Base-by-base conservation (phyloP, 495 filamentous ascomycete species). In the Copromyces sp. region DNA sequence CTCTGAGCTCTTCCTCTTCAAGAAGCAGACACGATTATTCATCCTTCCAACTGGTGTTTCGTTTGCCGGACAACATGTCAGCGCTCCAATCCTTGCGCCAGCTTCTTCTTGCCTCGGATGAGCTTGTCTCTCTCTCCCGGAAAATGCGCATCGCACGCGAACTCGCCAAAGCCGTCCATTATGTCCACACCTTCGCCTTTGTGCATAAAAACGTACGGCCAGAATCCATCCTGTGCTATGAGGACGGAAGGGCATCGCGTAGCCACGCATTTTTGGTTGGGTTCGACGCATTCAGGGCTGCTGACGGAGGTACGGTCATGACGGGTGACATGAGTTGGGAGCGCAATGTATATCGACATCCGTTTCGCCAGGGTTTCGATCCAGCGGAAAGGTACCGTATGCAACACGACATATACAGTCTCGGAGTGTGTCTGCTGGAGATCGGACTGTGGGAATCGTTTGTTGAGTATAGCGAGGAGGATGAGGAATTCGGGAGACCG, bases 331-430 rank as follows among this genome's bases (percentile, higher is more conserved):
- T 69, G 4, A 72, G 44, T 39, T 85, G 83, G 83, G 77, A 84
- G 53, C 80, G 80, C 29, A 83, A 87, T 42, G 72, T 90, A 7
- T 91, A 90, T 73, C 83, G 84, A 1, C 88, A 90, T 71, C 88
- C 88, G 7, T 65, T 74, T 0, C 83, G 87, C 0, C 83, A 87
- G 53, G 87, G 87, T 2, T 8, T 76, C 0, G 73, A 45, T 1
- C 82, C 82, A 0, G 72, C 82, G 41, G 78, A 83, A 1, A 42
- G 68, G 8, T 89, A 86, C 71, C 77, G 70, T 2, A 89, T 89
- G 86, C 86, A 89, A 70, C 86, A 90, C 76, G 89, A 90, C 73
- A 88, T 90, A 35, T 90, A 90, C 75, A 88, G 86, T 75, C 81
- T 91, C 14, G 89, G 89, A 0, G 86, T 89, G 9, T 86, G 85